Conservation (phyloP, 2,329 filamentous ascomycete genomes). For the Hirsutella rhossiliensis region DNA sequence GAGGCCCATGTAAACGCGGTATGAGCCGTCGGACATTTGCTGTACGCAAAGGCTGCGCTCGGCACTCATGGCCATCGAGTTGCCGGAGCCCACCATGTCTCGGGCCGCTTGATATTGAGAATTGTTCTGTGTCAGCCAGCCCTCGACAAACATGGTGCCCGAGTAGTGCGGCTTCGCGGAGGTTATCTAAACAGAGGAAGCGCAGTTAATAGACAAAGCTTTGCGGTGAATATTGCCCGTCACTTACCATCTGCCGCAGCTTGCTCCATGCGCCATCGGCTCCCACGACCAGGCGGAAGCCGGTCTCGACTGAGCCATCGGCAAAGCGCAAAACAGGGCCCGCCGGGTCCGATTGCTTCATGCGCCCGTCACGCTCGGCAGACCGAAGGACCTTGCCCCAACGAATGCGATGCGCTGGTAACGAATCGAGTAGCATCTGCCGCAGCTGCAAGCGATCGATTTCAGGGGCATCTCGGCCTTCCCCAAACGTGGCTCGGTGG, state of each 20-base stretch:
- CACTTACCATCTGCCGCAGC: neutral
- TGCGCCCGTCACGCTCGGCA: neutral
- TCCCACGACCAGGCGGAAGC: neutral
- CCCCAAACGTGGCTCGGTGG: neutral
- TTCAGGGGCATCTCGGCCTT: neutral
- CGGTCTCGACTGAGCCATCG: neutral
- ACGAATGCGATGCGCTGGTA: neutral
- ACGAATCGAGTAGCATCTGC: neutral
- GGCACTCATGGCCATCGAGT: neutral
- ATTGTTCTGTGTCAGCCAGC: neutral
- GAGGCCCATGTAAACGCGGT: neutral
- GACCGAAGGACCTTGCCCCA: neutral
- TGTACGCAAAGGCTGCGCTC: neutral
- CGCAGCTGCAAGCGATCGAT: neutral
- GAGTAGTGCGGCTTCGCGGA: neutral
- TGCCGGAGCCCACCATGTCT: neutral
- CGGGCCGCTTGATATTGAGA: neutral
- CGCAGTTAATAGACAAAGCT: neutral
- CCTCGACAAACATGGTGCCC: neutral
- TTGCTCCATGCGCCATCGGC: neutral
- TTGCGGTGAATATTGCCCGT: neutral
- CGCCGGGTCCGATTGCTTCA: too few relatives aligned
- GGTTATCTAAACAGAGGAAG: neutral
- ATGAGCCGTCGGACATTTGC: neutral
- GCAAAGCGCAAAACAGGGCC: neutral